Evolutionary conservation across 2,329 filamentous ascomycete species (phyloP).

Genomic region (Chalaropsis thielavioides): DNA sequence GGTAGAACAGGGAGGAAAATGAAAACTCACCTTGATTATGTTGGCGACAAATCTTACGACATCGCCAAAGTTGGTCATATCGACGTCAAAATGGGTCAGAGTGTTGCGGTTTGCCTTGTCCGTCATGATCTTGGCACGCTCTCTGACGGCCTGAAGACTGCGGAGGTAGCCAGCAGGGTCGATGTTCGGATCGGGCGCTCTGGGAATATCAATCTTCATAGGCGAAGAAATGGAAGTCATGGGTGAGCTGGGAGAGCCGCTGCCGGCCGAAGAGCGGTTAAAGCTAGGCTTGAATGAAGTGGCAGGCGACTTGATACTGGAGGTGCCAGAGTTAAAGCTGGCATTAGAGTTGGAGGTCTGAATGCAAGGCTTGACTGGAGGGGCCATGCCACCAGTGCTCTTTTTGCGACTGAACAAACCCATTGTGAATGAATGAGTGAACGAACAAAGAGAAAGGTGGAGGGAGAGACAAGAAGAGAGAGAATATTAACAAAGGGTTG

Average conservation of each 20-base stretch:
- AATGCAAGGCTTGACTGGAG: conserved; percentile 25
- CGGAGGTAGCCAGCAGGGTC: conserved; percentile 84
- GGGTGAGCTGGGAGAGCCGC: conserved; percentile 34
- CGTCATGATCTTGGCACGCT: conserved; percentile 58
- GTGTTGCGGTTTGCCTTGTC: conserved; percentile 64
- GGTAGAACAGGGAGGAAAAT: too few species aligned
- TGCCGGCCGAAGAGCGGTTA: conserved; percentile 39
- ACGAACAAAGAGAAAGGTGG: neutral
- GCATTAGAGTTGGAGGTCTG: conserved; percentile 34
- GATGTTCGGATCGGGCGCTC: conserved; percentile 70
- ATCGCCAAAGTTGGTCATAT: conserved; percentile 68
- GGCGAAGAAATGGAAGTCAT: conserved; percentile 38
- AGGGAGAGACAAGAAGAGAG: neutral
- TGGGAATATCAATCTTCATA: conserved; percentile 67
- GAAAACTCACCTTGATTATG: conserved; percentile 67
- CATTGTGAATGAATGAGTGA: conserved; percentile 22
- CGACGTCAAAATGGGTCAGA: conserved; percentile 76
- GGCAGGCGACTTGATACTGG: conserved; percentile 32
- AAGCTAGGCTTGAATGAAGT: conserved; percentile 26
- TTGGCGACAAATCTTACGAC: conserved; percentile 79
- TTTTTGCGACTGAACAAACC: conserved; percentile 19
- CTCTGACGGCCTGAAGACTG: conserved; percentile 76
- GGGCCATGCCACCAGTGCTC: conserved; percentile 3
- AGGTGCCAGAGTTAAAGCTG: conserved; percentile 38
- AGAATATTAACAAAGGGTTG: neutral